Percentiles rank a stretch among this genome's conserved stretches.
Evolutionary conservation across 2,329 filamentous ascomycete genomes (phyloP).

Genomic region (Cordyceps militaris): DNA sequence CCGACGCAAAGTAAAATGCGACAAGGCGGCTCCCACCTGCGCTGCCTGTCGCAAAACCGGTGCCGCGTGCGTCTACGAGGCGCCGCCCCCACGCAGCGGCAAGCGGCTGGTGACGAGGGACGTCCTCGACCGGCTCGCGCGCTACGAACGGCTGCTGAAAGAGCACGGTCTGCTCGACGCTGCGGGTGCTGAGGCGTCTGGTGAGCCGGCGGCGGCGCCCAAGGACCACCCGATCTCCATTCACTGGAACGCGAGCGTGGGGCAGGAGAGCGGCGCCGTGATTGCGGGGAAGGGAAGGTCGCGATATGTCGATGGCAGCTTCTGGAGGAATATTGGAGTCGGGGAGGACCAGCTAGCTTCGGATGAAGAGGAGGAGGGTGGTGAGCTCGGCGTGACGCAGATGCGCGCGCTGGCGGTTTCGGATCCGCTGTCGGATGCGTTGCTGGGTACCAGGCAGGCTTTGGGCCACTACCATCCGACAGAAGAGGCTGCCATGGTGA

Average conservation of each 20-base stretch:
- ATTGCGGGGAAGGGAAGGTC: conserved; percentile 27
- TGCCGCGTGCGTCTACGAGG: conserved; percentile 33
- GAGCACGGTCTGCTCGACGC: conserved; percentile 26
- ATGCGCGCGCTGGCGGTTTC: not conserved
- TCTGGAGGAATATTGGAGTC: conserved; percentile 11
- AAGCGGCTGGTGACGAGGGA: conserved; percentile 29
- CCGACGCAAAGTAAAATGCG: conserved; percentile 25
- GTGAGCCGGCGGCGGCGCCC: not conserved
- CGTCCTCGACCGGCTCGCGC: conserved; percentile 28
- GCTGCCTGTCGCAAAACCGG: conserved; percentile 21
- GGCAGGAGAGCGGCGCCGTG: conserved; percentile 10
- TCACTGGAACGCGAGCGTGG: not conserved
- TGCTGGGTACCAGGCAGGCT: not conserved
- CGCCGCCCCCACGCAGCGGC: conserved; percentile 30
- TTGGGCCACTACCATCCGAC: conserved; percentile 18
- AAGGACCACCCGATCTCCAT: not conserved
- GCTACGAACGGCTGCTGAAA: conserved; percentile 32
- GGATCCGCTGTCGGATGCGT: not conserved
- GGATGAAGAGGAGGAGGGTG: not conserved
- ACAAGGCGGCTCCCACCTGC: conserved; percentile 20
- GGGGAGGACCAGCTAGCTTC: not conserved
- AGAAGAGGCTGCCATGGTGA: conserved; percentile 16
- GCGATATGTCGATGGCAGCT: conserved; percentile 33
- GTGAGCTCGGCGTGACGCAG: not conserved
- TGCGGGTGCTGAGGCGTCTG: not conserved